These are phyloP conservation scores for Entomortierella lignicola DNA, from an alignment of 192 early-diverging fungal genomes.

Conservation along the genomic window DNA sequence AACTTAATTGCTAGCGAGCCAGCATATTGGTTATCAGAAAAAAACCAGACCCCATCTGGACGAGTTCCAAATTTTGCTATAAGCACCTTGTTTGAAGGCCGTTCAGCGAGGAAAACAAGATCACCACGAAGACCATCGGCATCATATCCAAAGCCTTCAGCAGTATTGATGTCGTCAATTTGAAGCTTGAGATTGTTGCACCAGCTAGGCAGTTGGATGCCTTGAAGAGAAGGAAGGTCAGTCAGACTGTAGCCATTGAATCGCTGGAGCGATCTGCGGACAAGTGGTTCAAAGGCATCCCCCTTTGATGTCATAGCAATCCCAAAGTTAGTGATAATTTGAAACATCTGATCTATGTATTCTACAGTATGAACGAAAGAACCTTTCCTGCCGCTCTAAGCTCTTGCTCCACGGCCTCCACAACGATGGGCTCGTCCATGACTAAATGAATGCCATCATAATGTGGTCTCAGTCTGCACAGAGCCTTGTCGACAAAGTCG, in stretches of 20 bases:
- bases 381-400: constrained; percentile 15
- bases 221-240: constrained; percentile 42
- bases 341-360: constrained; percentile 22
- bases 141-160: constrained; percentile 20
- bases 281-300: constrained; percentile 24
- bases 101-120: constrained; percentile 18
- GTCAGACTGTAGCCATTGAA: constrained; percentile 24
- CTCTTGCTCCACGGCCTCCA: constrained; percentile 28
- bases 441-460: constrained; percentile 22
- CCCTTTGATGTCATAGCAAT: constrained; percentile 1
- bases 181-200: constrained; percentile 29
- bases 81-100: constrained; percentile 30
- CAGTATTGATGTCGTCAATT: constrained; percentile 33
- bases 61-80: too few relatives aligned
- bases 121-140: not conserved
- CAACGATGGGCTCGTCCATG: constrained; percentile 35
- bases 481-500: constrained; percentile 34
- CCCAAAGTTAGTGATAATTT: constrained; percentile 13
- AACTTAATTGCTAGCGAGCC: constrained; percentile 30
- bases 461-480: constrained; percentile 26
- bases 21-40: constrained; percentile 25
- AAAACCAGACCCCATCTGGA: constrained; percentile 23
- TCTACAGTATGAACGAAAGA: constrained; percentile 15
- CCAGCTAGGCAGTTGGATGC: constrained; percentile 17
- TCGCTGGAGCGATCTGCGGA: constrained; percentile 28